Percentiles rank a stretch among this genome's conserved stretches.
These are phyloP conservation scores for Macrophomina pseudophaseolina DNA, from an alignment of 2,329 filamentous ascomycete species.

Conservation along the genomic window DNA sequence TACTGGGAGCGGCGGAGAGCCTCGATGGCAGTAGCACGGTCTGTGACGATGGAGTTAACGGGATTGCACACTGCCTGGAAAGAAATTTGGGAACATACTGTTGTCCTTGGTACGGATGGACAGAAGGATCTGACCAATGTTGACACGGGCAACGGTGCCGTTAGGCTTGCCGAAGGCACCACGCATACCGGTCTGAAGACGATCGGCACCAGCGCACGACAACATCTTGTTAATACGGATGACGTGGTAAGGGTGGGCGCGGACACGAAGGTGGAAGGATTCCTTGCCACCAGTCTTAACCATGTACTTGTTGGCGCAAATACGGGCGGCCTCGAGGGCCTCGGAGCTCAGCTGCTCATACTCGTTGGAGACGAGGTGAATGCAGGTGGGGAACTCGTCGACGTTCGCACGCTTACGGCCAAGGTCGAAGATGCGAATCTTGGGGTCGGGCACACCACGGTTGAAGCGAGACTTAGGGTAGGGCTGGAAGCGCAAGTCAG, in stretches of 20 bases:
- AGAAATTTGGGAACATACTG: constrained; percentile 25
- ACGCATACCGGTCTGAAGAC: constrained; percentile 99
- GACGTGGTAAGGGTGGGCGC: constrained; percentile 99
- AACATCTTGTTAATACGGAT: constrained; percentile 99
- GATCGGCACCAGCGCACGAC: constrained; percentile 99
- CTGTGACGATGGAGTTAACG: background rate
- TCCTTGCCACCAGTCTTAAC: constrained; percentile 73
- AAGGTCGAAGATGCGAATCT: constrained; percentile 97
- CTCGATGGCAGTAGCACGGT: constrained; percentile 93
- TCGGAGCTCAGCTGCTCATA: constrained; percentile 99
- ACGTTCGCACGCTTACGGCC: constrained; percentile 98
- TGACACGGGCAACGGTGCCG: constrained; percentile 98
- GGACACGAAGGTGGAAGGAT: constrained; percentile 73
- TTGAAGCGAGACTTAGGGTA: constrained; percentile 99
- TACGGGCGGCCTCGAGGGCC: constrained; percentile 99
- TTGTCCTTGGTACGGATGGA: constrained; percentile 95
- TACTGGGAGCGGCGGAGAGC: constrained; percentile 99
- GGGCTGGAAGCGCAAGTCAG: constrained; percentile 61
- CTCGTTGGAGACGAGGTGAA: constrained; percentile 99
- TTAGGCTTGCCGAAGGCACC: constrained; percentile 99
- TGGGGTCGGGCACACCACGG: constrained; percentile 88
- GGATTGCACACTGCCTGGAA: background rate
- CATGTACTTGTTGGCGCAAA: constrained; percentile 98
- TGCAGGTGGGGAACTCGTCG: constrained; percentile 97
- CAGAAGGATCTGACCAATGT: constrained; percentile 99